Conservation (phyloP, 345 rosid genomes). For the Fremontodendron californicum region DNA sequence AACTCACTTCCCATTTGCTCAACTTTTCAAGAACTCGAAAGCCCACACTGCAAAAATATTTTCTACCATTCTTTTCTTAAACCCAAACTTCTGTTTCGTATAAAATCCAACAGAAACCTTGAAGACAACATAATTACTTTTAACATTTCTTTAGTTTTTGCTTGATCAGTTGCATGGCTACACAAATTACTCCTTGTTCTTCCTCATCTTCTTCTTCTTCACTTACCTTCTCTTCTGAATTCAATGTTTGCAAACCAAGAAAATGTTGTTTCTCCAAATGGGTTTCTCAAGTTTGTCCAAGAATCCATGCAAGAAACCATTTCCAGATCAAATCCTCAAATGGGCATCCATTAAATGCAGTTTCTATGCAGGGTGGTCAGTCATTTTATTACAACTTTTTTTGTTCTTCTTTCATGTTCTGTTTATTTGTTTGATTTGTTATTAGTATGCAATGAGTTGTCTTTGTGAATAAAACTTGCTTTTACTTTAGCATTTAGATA, state of each 20-base stretch:
- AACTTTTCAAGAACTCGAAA: conserved; percentile 14
- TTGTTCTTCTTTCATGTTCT: not conserved
- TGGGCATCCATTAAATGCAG: conserved; percentile 50
- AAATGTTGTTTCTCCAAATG: conserved; percentile 32
- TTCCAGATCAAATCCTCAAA: conserved; percentile 60
- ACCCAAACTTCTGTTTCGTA: not conserved
- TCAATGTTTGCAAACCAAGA: conserved; percentile 31
- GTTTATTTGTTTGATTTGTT: not conserved
- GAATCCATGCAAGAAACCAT: conserved; percentile 31
- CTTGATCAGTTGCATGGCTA: conserved; percentile 38
- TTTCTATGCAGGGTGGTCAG: conserved; percentile 60
- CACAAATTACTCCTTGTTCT: conserved; percentile 37
- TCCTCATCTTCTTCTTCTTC: conserved; percentile 31
- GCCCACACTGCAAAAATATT: not conserved
- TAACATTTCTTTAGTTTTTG: not conserved
- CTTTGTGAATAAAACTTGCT: not conserved
- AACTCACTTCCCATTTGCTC: not conserved
- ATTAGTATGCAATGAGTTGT: not conserved
- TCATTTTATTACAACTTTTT: conserved; percentile 10
- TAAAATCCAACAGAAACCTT: not conserved
- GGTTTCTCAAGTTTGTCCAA: conserved; percentile 42
- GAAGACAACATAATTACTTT: not conserved
- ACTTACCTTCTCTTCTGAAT: conserved; percentile 29
- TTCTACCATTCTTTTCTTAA: not conserved
- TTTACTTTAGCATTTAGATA: not conserved